A percentile compares a stretch with the other conserved stretches of the same genome.
phyloP scores from a whole-genome alignment of 2,329 filamentous ascomycete species.

The Pseudocercospora eumusae region DNA sequence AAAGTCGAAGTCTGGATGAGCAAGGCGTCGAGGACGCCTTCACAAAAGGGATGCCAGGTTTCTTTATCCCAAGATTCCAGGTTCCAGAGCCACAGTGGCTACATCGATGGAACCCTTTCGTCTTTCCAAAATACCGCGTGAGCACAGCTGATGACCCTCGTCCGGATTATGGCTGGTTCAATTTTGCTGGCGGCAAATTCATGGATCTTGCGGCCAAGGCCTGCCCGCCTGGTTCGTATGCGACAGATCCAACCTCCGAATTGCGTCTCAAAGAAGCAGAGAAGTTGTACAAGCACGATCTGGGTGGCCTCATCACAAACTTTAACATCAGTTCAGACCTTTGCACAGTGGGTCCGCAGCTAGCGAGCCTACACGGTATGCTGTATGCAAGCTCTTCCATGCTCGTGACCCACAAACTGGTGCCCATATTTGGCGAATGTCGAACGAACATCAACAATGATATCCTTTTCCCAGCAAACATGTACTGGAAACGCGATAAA shows the following conservation, averaged over 20 bases:
- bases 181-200: slow-evolving; percentile 50
- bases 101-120: slow-evolving; percentile 17
- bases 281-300: slow-evolving; percentile 47
- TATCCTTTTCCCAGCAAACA: slow-evolving; percentile 49
- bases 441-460: slow-evolving; percentile 52
- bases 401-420: slow-evolving; percentile 13
- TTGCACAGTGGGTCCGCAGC: slow-evolving; percentile 61
- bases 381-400: slow-evolving; percentile 60
- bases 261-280: slow-evolving; percentile 37
- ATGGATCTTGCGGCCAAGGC: slow-evolving; percentile 34
- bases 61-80: slow-evolving; percentile 27
- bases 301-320: slow-evolving; percentile 45
- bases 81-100: slow-evolving; percentile 17
- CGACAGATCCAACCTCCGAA: slow-evolving; percentile 8
- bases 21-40: slow-evolving; percentile 47
- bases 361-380: slow-evolving; percentile 65
- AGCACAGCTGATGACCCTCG: slow-evolving; percentile 33
- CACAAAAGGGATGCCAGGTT: slow-evolving; percentile 46
- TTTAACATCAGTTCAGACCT: slow-evolving; percentile 52
- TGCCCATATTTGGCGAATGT: slow-evolving; percentile 51
- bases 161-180: slow-evolving; percentile 53
- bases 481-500: slow-evolving; percentile 50
- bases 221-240: slow-evolving; percentile 36
- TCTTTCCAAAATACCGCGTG: slow-evolving; percentile 43
- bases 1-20: slow-evolving; percentile 37